Evolutionary conservation across 352 stramenopile genomes (phyloP), one percentile per base, ranked within the genome.

Genomic region (Phytophthora sojae): DNA sequence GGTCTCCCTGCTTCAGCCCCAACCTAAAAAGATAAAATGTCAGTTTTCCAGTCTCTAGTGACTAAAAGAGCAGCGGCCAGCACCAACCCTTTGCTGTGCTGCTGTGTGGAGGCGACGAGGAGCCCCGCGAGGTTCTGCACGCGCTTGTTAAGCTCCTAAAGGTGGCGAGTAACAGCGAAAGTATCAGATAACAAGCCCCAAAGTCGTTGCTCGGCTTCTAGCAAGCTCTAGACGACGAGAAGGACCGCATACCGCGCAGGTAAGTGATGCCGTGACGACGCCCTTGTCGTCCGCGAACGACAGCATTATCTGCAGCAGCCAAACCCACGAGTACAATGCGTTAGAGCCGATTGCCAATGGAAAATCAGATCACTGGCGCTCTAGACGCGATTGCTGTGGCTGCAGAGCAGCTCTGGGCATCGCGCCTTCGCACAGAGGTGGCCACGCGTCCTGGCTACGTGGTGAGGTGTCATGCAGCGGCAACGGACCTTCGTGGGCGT

Each of bases 251-350:
- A 94, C 87, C 56, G 52, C 64, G 37, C 82, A 91, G 1, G 76
- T 91, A 19, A 94, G 79, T 14, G 85, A 81, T 11, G 80, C 66
- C 3, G 76, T 84, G 45, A 87, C 62, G 5, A 61, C 50, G 14
- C 85, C 89, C 32, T 87, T 88, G 57, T 96, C 86, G 32, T 96
- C 84, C 35, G 83, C 84, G 58, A 96, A 96, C 29, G 86, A 92
- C 26, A 93, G 75, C 74, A 95, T 86, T 12, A 78, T 84, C 88
- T 94, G 69, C 15, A 73, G 8, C 19, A 59, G 25, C 25, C 21
- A 60, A 19, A 69, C 42, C 26, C 15, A 77, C 7, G 19, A 57
- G 52, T 37, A 51, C 25, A 60, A 57, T 7, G 14, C 25, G 11
- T 44, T 37, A 7, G 32, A 19, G 14, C 19, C 29, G 35, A 44